A percentile compares a stretch with the other conserved stretches of the same genome.
Evolutionary conservation across 805 yeast genomes (phyloP).

Genomic region (Ogataea philodendri): DNA sequence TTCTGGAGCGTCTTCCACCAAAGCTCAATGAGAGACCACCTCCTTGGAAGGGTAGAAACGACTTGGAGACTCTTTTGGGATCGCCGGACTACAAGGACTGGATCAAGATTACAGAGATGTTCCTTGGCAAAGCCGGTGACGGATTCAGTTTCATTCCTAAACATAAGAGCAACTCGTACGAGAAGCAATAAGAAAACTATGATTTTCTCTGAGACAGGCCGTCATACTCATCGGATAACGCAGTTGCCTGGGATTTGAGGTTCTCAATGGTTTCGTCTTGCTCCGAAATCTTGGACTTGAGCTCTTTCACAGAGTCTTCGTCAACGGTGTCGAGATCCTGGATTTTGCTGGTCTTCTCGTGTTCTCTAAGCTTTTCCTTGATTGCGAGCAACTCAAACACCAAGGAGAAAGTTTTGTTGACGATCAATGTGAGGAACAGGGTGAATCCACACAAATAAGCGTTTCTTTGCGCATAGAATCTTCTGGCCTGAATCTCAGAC

Average conservation of each 20-base stretch:
- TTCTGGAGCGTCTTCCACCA: conserved; percentile 84
- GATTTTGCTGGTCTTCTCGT: conserved; percentile 11
- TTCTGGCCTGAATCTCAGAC: conserved; percentile 82
- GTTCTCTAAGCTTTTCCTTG: conserved; percentile 48
- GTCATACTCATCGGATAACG: conserved; percentile 65
- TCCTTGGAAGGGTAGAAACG: conserved; percentile 88
- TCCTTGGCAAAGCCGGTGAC: conserved; percentile 80
- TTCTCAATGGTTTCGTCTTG: conserved; percentile 64
- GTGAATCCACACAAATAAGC: conserved; percentile 95
- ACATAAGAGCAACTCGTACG: conserved; percentile 88
- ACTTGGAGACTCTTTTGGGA: conserved; percentile 85
- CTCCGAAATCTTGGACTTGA: conserved; percentile 50
- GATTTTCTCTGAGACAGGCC: conserved; percentile 8
- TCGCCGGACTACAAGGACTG: conserved; percentile 86
- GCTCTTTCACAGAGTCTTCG: conserved; percentile 41
- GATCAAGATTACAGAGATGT: conserved; percentile 95
- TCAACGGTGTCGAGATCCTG: conserved; percentile 30
- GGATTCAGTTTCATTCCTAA: conserved; percentile 83
- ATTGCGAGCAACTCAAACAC: conserved; percentile 69
- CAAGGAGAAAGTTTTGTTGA: conserved; percentile 78
- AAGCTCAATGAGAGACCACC: conserved; percentile 92
- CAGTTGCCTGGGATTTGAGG: conserved; percentile 70
- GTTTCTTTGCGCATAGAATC: conserved; percentile 95
- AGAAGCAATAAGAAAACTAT: conserved; percentile 17
- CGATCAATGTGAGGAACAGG: conserved; percentile 79